Evolutionary conservation across 2,329 filamentous ascomycete genomes (phyloP), one percentile per base, ranked within the genome.

Genomic region (Ustulina deusta): DNA sequence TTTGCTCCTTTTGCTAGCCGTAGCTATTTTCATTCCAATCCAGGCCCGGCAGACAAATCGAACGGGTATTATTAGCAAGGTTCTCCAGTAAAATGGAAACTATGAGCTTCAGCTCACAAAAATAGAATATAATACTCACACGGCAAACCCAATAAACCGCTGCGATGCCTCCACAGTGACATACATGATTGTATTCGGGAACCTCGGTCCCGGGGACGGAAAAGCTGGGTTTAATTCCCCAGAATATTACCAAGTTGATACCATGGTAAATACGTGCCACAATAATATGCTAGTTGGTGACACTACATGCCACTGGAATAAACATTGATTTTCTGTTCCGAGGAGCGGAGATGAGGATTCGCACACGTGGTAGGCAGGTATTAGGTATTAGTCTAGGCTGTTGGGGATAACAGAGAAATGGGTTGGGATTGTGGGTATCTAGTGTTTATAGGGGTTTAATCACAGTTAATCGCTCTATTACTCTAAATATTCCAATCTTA

Each of bases 211-310:
- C n/a, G 7, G 51, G 49, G 13, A 22, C 51, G 51, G n/a, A n/a
- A 27, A 48, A 48, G 22, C 44, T 25, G 9, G 44, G 44, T 48
- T 36, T 25, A 15, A 36, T 20, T 25, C 34, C 51, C 51, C 32
- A 11, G 51, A 20, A 22, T 36, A 54, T 54, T 36, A 36, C 51
- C 17, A 54, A 22, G 11, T 15, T 54, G 11, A 17, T 54, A 36
- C 32, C 51, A 51, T 51, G 27, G 48, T 51, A 54, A 22, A 32
- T 38, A 22, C 10, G 51, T 54, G 5, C 32, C 29, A 36, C 51
- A 20, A 38, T 54, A 38, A 54, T 22, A 22, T 38, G n/a, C 7
- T 9, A 22, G 4, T 17, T 54, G 51, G 51, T 54, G 20, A 54
- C 32, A 54, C 51, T 5, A 36, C 32, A 38, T 36, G 17, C 51